Evolutionary conservation across 2,329 filamentous ascomycete species (phyloP), one percentile per base, ranked within the genome.

Genomic region (Diaporthe sp.): DNA sequence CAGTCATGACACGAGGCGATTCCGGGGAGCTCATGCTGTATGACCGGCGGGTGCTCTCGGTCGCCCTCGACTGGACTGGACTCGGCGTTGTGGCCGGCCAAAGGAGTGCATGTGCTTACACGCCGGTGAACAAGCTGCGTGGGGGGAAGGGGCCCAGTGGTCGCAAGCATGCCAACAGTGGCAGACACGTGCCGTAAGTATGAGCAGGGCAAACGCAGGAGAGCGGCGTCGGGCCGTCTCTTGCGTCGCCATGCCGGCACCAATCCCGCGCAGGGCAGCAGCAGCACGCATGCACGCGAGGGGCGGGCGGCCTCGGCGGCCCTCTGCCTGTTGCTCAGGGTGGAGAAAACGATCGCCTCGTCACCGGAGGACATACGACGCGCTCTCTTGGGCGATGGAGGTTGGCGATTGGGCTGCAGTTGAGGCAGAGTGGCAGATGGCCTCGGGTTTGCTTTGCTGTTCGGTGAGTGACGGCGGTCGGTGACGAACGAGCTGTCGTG

Each of bases 1-100:
- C 65, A 55, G 65, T 49, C 65, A 70, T 55, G 65, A 9, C 65
- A 70, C 65, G 49, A 70, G 65, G 65, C 34, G 31, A 53, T 37
- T 22, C 42, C 42, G 31, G 19, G 6, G 39, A 28, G 62, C 46
- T 25, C 65, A 70, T 70, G 31, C 49, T n/a, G 65, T 34, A 34
- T 53, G 13, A 34, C 46, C 34, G 8, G 65, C 9, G n/a, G 17
- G 61, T 28, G 37, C 22, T 39, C n/a, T 31, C 61, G 61, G 28
- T 37, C 44, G 44, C n/a, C 6, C 34, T 39, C 34, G 19, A 61
- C 37, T 61, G 37, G 37, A 17, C 28, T 67, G 9, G 62, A 34
- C 61, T 53, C 46, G 44, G 31, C 8, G 62, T 9, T 4, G 28
- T n/a, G 62, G 46, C 25, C 31, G 31, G 15, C 49, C 34, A 42